Evolutionary conservation across 2,329 filamentous ascomycete genomes (phyloP), one percentile per base, ranked within the genome.

Genomic region (Fusarium xylarioides): DNA sequence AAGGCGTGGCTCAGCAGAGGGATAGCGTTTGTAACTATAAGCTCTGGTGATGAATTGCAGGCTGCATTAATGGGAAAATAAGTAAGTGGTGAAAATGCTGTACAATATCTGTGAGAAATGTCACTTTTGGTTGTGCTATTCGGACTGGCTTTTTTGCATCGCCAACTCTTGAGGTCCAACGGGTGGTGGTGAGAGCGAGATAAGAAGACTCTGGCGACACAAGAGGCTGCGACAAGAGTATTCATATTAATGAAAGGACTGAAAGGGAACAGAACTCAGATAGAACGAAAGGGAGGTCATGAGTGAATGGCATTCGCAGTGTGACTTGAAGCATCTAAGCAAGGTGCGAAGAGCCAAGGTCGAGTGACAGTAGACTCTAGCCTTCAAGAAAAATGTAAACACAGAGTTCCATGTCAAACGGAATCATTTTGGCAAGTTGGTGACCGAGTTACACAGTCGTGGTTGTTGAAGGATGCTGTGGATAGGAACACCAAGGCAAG

Each of bases 1-100:
- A 3, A 35, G 30, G 6, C 21, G 30, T 5, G 23, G 30, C 23
- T 37, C 8, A 26, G 21, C 6, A 15, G 23, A 28, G 19, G 32
- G 7, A 35, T 4, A 35, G 6, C 10, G 2, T 15, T 15, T 4
- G 32, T 23, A 4, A n/a, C 14, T 8, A 1, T 6, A 23, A 49
- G 0, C 40, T 34, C 11, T 28, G 43, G 14, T 5, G 4, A 28
- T 18, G 8, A 19, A 47, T 5, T 10, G 0, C 4, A 16, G 2
- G 10, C 3, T 11, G 1, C 0, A 44, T 7, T 1, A 4, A 21
- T 21, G 14, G 14, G 8, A 11, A 9, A 4, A 15, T 7, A n/a
- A 19, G 2, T 8, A 15, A 4, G 4, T 21, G 14, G 14, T 12
- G 2, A 19, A 11, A 18, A 21, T 11, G 8, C 0, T 18, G 23